Base-by-base conservation (phyloP, 345 rosid species). In the Brassica juncea region DNA sequence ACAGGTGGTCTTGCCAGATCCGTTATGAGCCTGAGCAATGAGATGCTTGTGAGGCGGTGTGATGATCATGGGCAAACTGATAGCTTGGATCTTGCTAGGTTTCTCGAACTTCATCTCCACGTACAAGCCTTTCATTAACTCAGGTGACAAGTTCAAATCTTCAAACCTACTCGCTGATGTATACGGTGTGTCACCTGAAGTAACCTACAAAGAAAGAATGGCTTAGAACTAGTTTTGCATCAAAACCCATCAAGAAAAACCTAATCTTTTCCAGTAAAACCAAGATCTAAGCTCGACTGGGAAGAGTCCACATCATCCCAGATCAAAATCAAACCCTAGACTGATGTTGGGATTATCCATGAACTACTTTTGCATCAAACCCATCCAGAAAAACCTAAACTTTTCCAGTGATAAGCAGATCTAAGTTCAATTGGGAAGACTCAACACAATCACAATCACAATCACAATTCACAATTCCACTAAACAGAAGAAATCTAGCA, bases 1-100 rank as follows among this genome's bases (percentile, higher is more conserved):
- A 81, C 99, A 95, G 34, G 99, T 95, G 0, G 99, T 95, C 85
- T 95, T 95, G 3, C 99, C 99, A 61, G 97, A 93, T 57, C 99
- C 99, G 62, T 93, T 95, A 72, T 89, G 98, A 0, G 99, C 99
- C 81, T 95, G 99, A 5, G 99, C 99, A 10, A 95, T 85, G 68
- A 95, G 81, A 83, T 95, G 83, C 83, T 89, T 88, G 81, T 86
- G 78, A 0, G 99, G 99, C 12, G 98, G 93, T 8, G 89, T 93
- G 82, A 95, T 72, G 4, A 95, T 95, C 99, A 95, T 95, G 0
- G 99, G 99, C 74, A 95, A 83, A 74, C 90, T 95, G 31, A 91
- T 86, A 0, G 96, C 96, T 84, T 95, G 99, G 55, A 95, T 93
- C 89, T 92, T 93, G 72, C 99, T 95, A 1, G 99, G 99, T 83